Evolutionary conservation across 768 basidiomycete species (phyloP).

Genomic region (Auriscalpium microsporum): DNA sequence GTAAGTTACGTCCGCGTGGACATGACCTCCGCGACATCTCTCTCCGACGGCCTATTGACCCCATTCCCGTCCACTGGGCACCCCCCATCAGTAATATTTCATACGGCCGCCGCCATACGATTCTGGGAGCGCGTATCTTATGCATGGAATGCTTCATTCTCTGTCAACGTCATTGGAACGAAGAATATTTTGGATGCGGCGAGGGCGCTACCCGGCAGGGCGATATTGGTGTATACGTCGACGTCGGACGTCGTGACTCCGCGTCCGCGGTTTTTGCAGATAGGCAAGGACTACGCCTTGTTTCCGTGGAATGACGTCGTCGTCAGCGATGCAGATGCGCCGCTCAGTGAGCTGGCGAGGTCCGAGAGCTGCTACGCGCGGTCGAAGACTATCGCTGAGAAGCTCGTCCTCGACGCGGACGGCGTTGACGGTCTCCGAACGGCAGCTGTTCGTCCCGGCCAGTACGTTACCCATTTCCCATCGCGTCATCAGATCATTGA

Average conservation of each 20-base stretch:
- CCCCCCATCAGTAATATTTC: slow-evolving; percentile 18
- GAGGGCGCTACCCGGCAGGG: slow-evolving; percentile 23
- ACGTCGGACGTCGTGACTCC: slow-evolving; percentile 39
- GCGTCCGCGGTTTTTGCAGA: slow-evolving; percentile 26
- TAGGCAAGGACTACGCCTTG: slow-evolving; percentile 18
- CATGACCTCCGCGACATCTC: slow-evolving; percentile 23
- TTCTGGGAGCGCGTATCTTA: slow-evolving; percentile 19
- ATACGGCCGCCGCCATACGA: slow-evolving; percentile 18
- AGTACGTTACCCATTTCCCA: slow-evolving; percentile 15
- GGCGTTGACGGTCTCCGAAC: slow-evolving; percentile 37
- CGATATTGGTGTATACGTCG: slow-evolving; percentile 39
- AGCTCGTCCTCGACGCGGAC: slow-evolving; percentile 46
- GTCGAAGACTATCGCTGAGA: slow-evolving; percentile 47
- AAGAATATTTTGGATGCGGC: slow-evolving; percentile 34
- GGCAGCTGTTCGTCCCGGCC: slow-evolving; percentile 28
- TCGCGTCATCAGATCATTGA: background rate
- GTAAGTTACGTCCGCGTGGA: slow-evolving; percentile 25
- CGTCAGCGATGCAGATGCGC: slow-evolving; percentile 43
- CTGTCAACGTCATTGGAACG: slow-evolving; percentile 45
- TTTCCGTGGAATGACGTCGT: slow-evolving; percentile 10
- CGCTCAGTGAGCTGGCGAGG: slow-evolving; percentile 29
- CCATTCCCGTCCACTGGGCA: slow-evolving; percentile 16
- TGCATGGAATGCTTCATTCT: slow-evolving; percentile 14
- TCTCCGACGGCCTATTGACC: slow-evolving; percentile 18
- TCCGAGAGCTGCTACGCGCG: slow-evolving; percentile 43